These are phyloP conservation scores for Tritrichomonas musculus DNA, from an alignment of 208 protist genomes.

Conservation along the genomic window DNA sequence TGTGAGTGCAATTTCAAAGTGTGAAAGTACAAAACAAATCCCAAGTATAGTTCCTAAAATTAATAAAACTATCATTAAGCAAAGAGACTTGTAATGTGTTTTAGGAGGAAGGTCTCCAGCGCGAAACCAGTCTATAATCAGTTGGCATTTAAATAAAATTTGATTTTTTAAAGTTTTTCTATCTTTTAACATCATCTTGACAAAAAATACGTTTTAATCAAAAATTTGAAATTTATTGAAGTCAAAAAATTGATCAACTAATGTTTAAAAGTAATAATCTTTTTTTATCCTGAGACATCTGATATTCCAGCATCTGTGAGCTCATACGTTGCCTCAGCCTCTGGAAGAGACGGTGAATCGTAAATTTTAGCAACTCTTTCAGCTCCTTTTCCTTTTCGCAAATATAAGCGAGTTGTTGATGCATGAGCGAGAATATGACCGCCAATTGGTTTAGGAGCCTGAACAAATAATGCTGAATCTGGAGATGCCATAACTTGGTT, in stretches of 20 bases:
- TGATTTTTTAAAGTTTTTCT: too few species aligned
- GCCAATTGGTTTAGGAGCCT: constrained; percentile 78
- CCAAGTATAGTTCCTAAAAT: background rate
- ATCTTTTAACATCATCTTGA: too few species aligned
- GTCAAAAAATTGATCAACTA: too few species aligned
- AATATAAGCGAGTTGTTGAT: constrained; percentile 74
- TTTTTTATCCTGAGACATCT: constrained; percentile 56
- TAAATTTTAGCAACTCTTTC: constrained; percentile 92
- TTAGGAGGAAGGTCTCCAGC: background rate
- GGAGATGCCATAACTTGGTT: constrained; percentile 68
- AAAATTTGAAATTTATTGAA: too few species aligned
- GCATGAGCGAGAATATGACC: constrained; percentile 96
- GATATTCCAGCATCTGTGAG: constrained; percentile 86
- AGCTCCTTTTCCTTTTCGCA: constrained; percentile 87
- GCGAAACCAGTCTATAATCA: background rate
- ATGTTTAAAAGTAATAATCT: too few species aligned
- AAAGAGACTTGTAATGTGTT: background rate
- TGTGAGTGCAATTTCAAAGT: background rate
- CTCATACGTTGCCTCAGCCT: constrained; percentile 77
- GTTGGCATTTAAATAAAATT: too few species aligned
- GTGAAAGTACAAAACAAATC: background rate
- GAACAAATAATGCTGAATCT: constrained; percentile 58
- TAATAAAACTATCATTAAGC: background rate
- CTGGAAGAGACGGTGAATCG: constrained; percentile 88
- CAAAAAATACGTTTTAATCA: too few species aligned